Percentiles rank a stretch among this genome's conserved stretches.
phyloP scores from a whole-genome alignment of 306 rosid genomes.

The Mimosa bimucronata region DNA sequence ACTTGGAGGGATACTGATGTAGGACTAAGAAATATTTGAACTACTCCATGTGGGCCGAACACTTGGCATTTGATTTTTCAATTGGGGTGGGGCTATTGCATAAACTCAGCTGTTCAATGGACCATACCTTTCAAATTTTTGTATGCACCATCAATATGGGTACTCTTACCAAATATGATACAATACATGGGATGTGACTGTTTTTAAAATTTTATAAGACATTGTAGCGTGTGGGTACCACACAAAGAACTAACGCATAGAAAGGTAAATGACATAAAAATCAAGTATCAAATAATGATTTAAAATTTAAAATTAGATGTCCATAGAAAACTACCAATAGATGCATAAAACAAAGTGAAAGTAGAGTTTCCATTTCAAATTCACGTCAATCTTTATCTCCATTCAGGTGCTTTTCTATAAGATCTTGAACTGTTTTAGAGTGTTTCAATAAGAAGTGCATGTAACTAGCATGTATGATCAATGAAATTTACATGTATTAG shows the following conservation, averaged over 20 bases:
- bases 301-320: background rate
- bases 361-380: background rate
- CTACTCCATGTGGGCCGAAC: background rate
- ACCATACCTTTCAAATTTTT: background rate
- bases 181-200: background rate
- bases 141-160: background rate
- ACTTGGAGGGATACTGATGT: background rate
- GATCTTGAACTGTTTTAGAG: background rate
- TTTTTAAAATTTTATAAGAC: background rate
- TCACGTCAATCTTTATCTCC: background rate
- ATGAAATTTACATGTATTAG: background rate
- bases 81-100: background rate
- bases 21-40: background rate
- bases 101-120: background rate
- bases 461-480: background rate
- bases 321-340: background rate
- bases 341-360: background rate
- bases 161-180: no score
- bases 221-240: background rate
- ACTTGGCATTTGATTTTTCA: background rate
- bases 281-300: background rate
- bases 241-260: background rate
- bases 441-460: background rate
- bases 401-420: background rate
- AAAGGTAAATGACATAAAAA: no score